A percentile compares a stretch with the other conserved stretches of the same genome.
Evolutionary conservation across 805 yeast species (phyloP).

Genomic region (Candida insectorum): DNA sequence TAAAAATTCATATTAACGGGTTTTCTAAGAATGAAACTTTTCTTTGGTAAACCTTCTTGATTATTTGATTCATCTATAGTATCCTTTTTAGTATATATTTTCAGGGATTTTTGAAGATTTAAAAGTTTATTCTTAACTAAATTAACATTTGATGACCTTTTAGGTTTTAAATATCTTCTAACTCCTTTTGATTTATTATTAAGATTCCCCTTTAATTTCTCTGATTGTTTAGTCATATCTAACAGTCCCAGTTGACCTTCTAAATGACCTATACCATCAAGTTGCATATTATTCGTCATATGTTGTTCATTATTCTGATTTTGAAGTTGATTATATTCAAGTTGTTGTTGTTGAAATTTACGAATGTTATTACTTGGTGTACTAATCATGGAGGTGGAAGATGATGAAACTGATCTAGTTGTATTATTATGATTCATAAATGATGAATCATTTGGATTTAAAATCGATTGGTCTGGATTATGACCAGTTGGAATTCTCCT

Average conservation of each 20-base stretch:
- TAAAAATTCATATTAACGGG: conserved; percentile 30
- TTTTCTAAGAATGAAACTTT: conserved; percentile 27
- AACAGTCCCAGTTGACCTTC: no score
- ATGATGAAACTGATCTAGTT: conserved; percentile 33
- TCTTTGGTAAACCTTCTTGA: conserved; percentile 15
- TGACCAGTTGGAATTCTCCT: conserved; percentile 15
- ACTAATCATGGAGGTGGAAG: conserved; percentile 36
- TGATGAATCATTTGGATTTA: conserved; percentile 16
- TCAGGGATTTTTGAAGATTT: conserved; percentile 38
- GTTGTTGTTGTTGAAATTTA: conserved; percentile 25
- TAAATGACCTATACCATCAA: no score
- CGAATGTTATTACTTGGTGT: conserved; percentile 41
- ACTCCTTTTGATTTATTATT: conserved; percentile 8
- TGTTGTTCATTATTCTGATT: conserved; percentile 3
- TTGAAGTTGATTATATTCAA: conserved; percentile 3
- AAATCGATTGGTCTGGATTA: conserved; percentile 11
- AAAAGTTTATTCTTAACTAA: conserved; percentile 34
- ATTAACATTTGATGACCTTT: conserved; percentile 22
- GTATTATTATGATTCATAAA: conserved; percentile 9
- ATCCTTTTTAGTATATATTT: conserved; percentile 12
- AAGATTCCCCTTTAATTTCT: no score
- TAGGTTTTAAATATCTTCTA: conserved; percentile 6
- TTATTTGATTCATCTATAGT: conserved; percentile 6
- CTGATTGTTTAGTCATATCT: conserved; percentile 3
- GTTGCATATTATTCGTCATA: no score